Evolutionary conservation across 106 monocot species (phyloP).

Genomic region (Acanthochlamys bracteata): DNA sequence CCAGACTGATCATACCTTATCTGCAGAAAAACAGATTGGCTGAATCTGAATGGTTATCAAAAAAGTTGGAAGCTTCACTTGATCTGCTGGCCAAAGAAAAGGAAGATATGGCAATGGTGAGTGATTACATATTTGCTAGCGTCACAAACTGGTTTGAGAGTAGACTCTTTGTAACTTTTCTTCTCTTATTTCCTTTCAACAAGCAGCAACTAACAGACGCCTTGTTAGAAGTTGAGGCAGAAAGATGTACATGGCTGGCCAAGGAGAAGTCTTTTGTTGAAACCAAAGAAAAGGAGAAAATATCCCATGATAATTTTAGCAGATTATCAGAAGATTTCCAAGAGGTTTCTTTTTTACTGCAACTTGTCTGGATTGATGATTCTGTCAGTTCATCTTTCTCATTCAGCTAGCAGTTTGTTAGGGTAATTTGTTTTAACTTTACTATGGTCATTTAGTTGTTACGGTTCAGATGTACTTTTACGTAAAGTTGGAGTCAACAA

Average conservation of each 20-base stretch:
- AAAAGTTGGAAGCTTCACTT: conserved; percentile 36
- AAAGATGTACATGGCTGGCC: conserved; percentile 46
- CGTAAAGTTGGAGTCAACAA: too few relatives aligned
- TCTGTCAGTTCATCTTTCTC: too few relatives aligned
- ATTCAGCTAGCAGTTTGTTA: too few relatives aligned
- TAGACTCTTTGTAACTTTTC: not conserved
- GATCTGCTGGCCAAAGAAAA: conserved; percentile 55
- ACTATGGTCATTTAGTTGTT: too few relatives aligned
- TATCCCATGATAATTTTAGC: conserved; percentile 27
- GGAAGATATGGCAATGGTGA: conserved; percentile 83
- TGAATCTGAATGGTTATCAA: conserved; percentile 38
- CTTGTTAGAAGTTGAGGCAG: conserved; percentile 71
- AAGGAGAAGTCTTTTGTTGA: conserved; percentile 48
- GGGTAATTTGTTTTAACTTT: too few relatives aligned
- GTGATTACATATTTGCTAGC: not conserved
- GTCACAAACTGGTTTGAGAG: not conserved
- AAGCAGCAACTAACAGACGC: conserved; percentile 84
- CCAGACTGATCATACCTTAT: not conserved
- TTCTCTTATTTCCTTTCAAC: conserved; percentile 7
- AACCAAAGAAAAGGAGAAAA: conserved; percentile 29
- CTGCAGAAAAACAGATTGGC: conserved; percentile 41
- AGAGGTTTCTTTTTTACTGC: conserved; percentile 27
- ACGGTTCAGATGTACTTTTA: too few relatives aligned
- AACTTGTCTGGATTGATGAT: too few relatives aligned
- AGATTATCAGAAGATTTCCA: conserved; percentile 35